A percentile compares a stretch with the other conserved stretches of the same genome.
Conservation (phyloP, 768 basidiomycete species). For the Harrya chromipes region DNA sequence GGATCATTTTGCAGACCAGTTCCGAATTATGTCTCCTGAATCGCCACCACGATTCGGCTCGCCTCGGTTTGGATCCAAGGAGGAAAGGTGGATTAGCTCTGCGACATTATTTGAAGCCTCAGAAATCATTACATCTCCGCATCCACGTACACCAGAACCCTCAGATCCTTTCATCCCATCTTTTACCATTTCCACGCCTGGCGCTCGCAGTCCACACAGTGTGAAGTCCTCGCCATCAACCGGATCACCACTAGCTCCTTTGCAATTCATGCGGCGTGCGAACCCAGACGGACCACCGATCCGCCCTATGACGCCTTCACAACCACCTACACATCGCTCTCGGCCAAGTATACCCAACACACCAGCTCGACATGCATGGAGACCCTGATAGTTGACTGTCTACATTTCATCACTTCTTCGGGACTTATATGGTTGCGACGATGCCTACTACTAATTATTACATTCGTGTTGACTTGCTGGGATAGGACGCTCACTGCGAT, state of each 20-base stretch:
- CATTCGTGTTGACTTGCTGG: conserved; percentile 29
- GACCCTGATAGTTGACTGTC: conserved; percentile 45
- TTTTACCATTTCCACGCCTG: conserved; percentile 55
- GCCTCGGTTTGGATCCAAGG: conserved; percentile 39
- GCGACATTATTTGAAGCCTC: conserved; percentile 61
- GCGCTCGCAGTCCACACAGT: conserved; percentile 44
- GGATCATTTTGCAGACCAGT: conserved; percentile 81
- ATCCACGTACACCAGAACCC: conserved; percentile 70
- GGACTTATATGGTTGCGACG: conserved; percentile 16
- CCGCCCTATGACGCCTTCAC: conserved; percentile 67
- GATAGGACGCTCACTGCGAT: conserved; percentile 25
- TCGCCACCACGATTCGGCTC: conserved; percentile 51
- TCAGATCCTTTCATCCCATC: conserved; percentile 55
- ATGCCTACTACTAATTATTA: conserved; percentile 26
- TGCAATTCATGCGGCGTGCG: conserved; percentile 84
- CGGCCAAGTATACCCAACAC: conserved; percentile 40
- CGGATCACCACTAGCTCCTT: conserved; percentile 71
- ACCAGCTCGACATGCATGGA: conserved; percentile 58
- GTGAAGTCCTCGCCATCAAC: conserved; percentile 53
- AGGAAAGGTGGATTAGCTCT: conserved; percentile 85
- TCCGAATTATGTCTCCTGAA: conserved; percentile 63
- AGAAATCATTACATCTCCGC: conserved; percentile 37
- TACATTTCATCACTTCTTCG: conserved; percentile 16
- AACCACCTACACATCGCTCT: conserved; percentile 46
- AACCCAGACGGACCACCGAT: conserved; percentile 52